A percentile compares a stretch with the other conserved stretches of the same genome.
Conservation (phyloP, 169 alveolate species). For the Plasmodium vinckei region DNA sequence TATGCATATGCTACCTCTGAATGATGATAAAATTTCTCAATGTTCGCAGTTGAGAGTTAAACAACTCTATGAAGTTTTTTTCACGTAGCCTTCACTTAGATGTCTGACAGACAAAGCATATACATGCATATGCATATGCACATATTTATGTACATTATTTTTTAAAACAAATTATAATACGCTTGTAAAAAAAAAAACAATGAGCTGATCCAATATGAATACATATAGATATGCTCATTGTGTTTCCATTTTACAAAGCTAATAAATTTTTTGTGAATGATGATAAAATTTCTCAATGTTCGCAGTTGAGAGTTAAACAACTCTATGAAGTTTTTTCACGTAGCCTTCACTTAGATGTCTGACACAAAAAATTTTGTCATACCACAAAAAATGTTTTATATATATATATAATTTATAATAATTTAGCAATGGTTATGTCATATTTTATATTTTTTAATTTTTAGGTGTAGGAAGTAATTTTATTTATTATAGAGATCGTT, state of each 20-base stretch:
- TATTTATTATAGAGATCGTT: too few relatives aligned
- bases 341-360: slow-evolving; percentile 78
- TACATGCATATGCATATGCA: not conserved
- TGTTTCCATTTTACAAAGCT: not conserved
- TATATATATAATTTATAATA: too few relatives aligned
- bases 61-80: slow-evolving; percentile 29
- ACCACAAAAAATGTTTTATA: not conserved
- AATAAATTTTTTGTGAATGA: slow-evolving; percentile 36
- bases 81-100: slow-evolving; percentile 76
- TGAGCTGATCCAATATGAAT: not conserved
- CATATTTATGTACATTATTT: not conserved
- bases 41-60: slow-evolving; percentile 75
- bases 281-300: slow-evolving; percentile 56
- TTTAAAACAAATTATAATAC: too few relatives aligned
- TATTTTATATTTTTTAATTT: too few relatives aligned
- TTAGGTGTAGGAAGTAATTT: too few relatives aligned
- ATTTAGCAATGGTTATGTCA: too few relatives aligned
- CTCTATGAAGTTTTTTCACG: slow-evolving; percentile 22
- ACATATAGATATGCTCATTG: not conserved
- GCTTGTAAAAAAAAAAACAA: too few relatives aligned
- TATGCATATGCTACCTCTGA: slow-evolving; percentile 6
- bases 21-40: slow-evolving; percentile 60
- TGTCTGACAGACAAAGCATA: slow-evolving; percentile 44
- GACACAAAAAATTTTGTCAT: slow-evolving; percentile 11
- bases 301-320: slow-evolving; percentile 45